These are phyloP conservation scores for Papilionanthe hybrid DNA, from an alignment of 116 monocot species.

Conservation along the genomic window DNA sequence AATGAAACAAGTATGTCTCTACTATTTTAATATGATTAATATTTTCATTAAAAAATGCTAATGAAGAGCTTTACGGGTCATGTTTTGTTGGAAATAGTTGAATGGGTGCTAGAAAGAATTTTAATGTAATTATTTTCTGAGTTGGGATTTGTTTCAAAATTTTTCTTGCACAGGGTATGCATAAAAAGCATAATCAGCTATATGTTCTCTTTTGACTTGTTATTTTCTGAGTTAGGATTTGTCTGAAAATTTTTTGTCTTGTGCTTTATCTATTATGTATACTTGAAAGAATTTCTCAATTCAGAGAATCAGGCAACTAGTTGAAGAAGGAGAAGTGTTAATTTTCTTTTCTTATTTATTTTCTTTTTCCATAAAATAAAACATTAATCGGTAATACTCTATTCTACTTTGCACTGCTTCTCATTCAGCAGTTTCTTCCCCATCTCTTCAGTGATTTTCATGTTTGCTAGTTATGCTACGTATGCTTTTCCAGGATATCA, in stretches of 20 bases:
- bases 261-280: neutral
- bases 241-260: no score
- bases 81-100: no score
- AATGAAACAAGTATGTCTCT: neutral
- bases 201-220: conserved; percentile 6
- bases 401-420: neutral
- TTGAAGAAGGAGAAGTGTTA: neutral
- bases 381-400: neutral
- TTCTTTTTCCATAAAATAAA: conserved; percentile 4
- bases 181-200: neutral
- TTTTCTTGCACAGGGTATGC: neutral
- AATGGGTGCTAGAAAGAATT: no score
- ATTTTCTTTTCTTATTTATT: neutral
- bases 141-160: neutral
- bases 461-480: neutral
- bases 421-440: neutral
- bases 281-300: neutral
- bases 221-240: conserved; percentile 42
- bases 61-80: no score
- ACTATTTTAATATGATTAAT: no score
- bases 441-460: neutral
- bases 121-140: no score
- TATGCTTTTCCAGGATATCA: conserved; percentile 6
- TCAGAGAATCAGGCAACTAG: neutral
- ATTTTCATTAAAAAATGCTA: no score